These are phyloP conservation scores for Chrysophaeum taylorii DNA, from an alignment of 352 stramenopile species.

Conservation along the genomic window DNA sequence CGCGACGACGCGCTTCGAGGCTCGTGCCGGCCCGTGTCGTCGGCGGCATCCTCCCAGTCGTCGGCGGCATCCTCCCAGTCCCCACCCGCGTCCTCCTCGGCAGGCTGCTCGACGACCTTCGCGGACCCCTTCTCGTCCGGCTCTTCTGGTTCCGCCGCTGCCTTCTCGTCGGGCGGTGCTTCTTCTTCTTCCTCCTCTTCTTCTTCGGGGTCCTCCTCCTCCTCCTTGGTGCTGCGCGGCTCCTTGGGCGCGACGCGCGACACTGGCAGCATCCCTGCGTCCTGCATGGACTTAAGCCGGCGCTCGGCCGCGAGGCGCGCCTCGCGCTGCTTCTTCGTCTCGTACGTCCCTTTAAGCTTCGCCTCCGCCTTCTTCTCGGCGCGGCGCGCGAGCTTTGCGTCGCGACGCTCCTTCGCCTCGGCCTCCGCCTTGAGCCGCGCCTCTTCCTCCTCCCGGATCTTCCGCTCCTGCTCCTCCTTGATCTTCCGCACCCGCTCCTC, in stretches of 20 bases:
- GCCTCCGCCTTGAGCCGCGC: slow-evolving; percentile 11
- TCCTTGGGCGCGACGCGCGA: too few species aligned
- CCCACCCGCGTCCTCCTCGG: slow-evolving; percentile 31
- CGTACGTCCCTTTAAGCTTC: slow-evolving; percentile 84
- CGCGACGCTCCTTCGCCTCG: slow-evolving; percentile 37
- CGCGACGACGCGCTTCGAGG: too few species aligned
- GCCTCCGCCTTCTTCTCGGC: slow-evolving; percentile 31
- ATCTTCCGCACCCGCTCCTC: slow-evolving; percentile 24
- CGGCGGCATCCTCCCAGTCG: slow-evolving; percentile 45
- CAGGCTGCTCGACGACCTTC: slow-evolving; percentile 19
- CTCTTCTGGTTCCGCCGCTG: slow-evolving; percentile 18
- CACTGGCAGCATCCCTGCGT: slow-evolving; percentile 62
- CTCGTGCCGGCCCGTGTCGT: slow-evolving; percentile 98
- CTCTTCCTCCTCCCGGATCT: slow-evolving; percentile 35
- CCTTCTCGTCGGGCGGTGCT: slow-evolving; percentile 37
- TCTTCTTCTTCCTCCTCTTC: slow-evolving; percentile 31
- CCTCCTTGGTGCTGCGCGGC: slow-evolving; percentile 22
- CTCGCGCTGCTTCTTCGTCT: slow-evolving; percentile 95
- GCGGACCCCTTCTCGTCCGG: slow-evolving; percentile 23
- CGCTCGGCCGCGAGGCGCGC: slow-evolving; percentile 73
- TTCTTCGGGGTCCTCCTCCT: slow-evolving; percentile 29
- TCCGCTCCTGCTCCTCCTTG: slow-evolving; percentile 29
- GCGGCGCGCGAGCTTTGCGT: slow-evolving; percentile 53
- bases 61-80: slow-evolving; percentile 29
- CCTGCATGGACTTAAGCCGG: slow-evolving; percentile 76